Percentiles rank a stretch among this genome's conserved stretches.
Conservation (phyloP, 148 eudicot genomes). For the Euryodendron excelsum region DNA sequence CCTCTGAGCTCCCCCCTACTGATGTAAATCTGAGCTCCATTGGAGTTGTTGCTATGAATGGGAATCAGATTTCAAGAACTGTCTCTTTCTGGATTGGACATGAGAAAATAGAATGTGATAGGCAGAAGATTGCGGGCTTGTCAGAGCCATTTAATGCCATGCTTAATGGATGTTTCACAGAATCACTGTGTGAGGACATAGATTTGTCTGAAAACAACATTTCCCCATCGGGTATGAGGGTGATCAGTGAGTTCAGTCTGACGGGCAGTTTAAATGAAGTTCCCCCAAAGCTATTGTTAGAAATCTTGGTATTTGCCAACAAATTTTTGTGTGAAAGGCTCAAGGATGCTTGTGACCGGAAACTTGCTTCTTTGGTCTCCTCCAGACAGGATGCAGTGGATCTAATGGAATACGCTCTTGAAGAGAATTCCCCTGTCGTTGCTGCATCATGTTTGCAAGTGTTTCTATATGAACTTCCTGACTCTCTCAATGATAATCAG, state of each 20-base stretch:
- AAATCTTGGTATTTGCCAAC: conserved; percentile 67
- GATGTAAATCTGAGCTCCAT: conserved; percentile 14
- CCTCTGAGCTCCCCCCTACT: conserved; percentile 55
- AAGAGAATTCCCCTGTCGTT: conserved; percentile 68
- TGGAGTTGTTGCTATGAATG: conserved; percentile 13
- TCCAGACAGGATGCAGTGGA: conserved; percentile 65
- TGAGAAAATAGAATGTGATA: conserved; percentile 67
- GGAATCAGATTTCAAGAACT: conserved; percentile 27
- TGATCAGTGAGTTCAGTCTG: conserved; percentile 54
- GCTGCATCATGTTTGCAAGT: conserved; percentile 92
- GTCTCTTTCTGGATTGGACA: conserved; percentile 64
- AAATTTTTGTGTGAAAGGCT: conserved; percentile 81
- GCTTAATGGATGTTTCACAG: conserved; percentile 85
- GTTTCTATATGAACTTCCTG: conserved; percentile 73
- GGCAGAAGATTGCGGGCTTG: conserved; percentile 71
- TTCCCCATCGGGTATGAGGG: conserved; percentile 70
- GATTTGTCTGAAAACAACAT: conserved; percentile 72
- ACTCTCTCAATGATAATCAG: conserved; percentile 48
- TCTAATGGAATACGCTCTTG: conserved; percentile 73
- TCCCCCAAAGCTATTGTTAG: conserved; percentile 54
- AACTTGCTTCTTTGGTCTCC: conserved; percentile 63
- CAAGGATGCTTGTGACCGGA: conserved; percentile 76
- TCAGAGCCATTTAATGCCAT: conserved; percentile 85
- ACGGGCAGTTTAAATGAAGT: conserved; percentile 48
- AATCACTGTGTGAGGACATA: conserved; percentile 61